These are phyloP conservation scores for Protomyces gravidus DNA, from an alignment of 1,139 yeast genomes.

Conservation along the genomic window DNA sequence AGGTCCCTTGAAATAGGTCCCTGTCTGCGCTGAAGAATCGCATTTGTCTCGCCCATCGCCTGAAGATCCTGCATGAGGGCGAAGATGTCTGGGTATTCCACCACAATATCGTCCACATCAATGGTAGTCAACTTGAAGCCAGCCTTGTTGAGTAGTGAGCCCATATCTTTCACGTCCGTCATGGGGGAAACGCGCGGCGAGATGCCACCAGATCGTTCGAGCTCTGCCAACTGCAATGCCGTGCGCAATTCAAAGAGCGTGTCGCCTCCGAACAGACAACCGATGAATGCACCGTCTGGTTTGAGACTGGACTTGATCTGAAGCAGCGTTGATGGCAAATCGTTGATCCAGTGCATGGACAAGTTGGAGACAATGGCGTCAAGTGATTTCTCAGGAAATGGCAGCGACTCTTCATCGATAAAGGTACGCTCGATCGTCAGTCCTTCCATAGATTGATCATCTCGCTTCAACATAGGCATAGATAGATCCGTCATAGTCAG, in stretches of 20 bases:
- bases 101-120: constrained; percentile 78
- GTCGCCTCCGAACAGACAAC: constrained; percentile 80
- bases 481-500: constrained; percentile 69
- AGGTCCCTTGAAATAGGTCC: constrained; percentile 59
- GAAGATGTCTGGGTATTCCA: constrained; percentile 72
- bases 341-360: constrained; percentile 81
- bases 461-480: constrained; percentile 51
- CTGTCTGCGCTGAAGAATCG: constrained; percentile 50
- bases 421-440: constrained; percentile 50
- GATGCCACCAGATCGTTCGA: constrained; percentile 73
- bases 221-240: constrained; percentile 72
- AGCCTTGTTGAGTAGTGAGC: constrained; percentile 65
- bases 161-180: constrained; percentile 73
- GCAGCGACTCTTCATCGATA: constrained; percentile 59
- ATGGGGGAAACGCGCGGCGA: constrained; percentile 78
- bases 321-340: constrained; percentile 60
- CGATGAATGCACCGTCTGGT: constrained; percentile 81
- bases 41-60: constrained; percentile 80
- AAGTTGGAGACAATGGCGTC: constrained; percentile 74
- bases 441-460: constrained; percentile 40
- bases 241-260: constrained; percentile 76
- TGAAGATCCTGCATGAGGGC: constrained; percentile 68
- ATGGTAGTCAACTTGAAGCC: constrained; percentile 76
- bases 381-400: constrained; percentile 45
- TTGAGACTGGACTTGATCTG: constrained; percentile 59